Conservation (phyloP, 345 rosid species). For the Barbarea vulgaris region DNA sequence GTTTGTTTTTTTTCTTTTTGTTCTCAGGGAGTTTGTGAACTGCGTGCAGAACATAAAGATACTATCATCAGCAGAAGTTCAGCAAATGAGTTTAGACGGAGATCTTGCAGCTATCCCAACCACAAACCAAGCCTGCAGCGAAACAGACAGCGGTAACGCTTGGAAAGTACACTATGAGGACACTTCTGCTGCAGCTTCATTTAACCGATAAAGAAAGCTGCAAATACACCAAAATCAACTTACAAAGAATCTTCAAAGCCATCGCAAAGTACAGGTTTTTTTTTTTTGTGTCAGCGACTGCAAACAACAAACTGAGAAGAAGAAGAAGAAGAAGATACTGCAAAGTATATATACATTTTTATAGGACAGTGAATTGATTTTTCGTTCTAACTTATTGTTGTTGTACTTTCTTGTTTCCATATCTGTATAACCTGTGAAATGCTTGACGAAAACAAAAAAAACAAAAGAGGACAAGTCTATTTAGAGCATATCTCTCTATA, state of each 20-base stretch:
- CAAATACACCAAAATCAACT: slow-evolving; percentile 26
- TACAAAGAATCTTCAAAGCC: background rate
- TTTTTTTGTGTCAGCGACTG: slow-evolving; percentile 25
- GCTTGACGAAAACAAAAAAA: background rate
- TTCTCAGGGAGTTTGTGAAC: slow-evolving; percentile 47
- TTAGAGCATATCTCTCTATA: slow-evolving; percentile 18
- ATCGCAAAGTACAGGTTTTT: slow-evolving; percentile 31
- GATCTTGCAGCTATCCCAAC: slow-evolving; percentile 71
- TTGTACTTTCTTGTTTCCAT: slow-evolving; percentile 19
- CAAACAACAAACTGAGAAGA: slow-evolving; percentile 30
- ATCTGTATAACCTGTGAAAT: slow-evolving; percentile 34
- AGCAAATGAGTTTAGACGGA: slow-evolving; percentile 95
- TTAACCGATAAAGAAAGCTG: slow-evolving; percentile 54
- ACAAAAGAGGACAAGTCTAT: slow-evolving; percentile 14
- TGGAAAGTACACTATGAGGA: slow-evolving; percentile 88
- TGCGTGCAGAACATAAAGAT: slow-evolving; percentile 92
- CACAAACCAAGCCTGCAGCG: slow-evolving; percentile 83
- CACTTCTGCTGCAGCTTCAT: slow-evolving; percentile 83
- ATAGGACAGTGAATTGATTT: slow-evolving; percentile 34
- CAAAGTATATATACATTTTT: slow-evolving; percentile 37
- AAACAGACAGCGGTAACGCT: slow-evolving; percentile 81
- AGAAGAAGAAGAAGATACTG: slow-evolving; percentile 29
- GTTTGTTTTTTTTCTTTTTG: slow-evolving; percentile 31
- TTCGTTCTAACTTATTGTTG: slow-evolving; percentile 31
- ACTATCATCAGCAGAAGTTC: slow-evolving; percentile 89